Evolutionary conservation across 805 yeast genomes (phyloP).

Genomic region (Barnettozyma botsteinii): DNA sequence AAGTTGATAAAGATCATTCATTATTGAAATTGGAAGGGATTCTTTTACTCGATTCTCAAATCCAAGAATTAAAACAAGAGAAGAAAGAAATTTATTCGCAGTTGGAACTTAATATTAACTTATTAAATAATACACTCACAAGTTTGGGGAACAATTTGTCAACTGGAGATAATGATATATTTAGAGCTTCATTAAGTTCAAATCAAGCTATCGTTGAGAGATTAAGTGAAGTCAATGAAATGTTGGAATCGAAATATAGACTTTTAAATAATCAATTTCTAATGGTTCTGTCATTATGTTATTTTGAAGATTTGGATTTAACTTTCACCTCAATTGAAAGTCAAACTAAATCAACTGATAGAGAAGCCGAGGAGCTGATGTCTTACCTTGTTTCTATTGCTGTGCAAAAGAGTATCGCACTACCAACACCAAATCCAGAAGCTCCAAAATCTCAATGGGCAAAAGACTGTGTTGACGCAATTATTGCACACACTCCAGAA

Average conservation of each 20-base stretch:
- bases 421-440: constrained; percentile 20
- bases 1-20: constrained; percentile 7
- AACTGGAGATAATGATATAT: constrained; percentile 6
- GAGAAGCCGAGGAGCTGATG: constrained; percentile 20
- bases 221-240: constrained; percentile 6
- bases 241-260: constrained; percentile 8
- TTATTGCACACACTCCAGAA: not conserved
- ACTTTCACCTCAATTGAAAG: not conserved
- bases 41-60: constrained; percentile 3
- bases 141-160: not conserved
- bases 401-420: constrained; percentile 19
- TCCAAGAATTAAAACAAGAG: constrained; percentile 7
- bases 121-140: constrained; percentile 9
- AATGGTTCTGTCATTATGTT: constrained; percentile 16
- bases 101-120: constrained; percentile 9
- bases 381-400: constrained; percentile 24
- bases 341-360: not conserved
- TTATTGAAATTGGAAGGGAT: constrained; percentile 16
- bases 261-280: constrained; percentile 16
- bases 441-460: constrained; percentile 20
- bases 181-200: constrained; percentile 11
- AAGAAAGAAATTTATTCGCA: constrained; percentile 17
- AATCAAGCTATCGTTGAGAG: constrained; percentile 11
- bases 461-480: constrained; percentile 20
- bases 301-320: constrained; percentile 20